phyloP scores from a whole-genome alignment of 2,329 filamentous ascomycete species.

The Coniochaeta sp. region DNA sequence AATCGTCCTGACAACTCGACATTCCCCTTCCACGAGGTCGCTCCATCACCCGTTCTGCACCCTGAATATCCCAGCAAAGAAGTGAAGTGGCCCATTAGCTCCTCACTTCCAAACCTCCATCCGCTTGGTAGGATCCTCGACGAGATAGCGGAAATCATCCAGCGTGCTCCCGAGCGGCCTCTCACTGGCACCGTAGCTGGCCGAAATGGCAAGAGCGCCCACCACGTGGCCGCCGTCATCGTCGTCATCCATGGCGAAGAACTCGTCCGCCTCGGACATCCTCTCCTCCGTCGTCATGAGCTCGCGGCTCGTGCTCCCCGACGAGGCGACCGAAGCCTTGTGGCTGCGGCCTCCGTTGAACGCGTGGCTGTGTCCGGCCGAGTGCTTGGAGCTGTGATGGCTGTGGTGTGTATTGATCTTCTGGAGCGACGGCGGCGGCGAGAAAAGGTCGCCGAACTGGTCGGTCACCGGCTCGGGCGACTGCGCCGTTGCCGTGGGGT shows the following conservation, averaged over 20 bases:
- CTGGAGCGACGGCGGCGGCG: constrained; percentile 2
- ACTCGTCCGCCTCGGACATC: constrained; percentile 11
- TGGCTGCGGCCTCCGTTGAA: not conserved
- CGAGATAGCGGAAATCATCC: not conserved
- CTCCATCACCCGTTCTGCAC: too few relatives aligned
- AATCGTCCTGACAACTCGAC: too few relatives aligned
- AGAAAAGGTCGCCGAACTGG: not conserved
- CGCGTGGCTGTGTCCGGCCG: not conserved
- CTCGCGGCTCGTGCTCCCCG: not conserved
- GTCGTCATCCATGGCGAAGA: constrained; percentile 2
- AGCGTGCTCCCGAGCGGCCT: not conserved
- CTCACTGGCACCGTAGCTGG: not conserved
- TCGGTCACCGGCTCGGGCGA: not conserved
- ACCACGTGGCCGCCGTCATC: not conserved
- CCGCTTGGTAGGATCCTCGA: not conserved
- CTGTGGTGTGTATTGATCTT: not conserved
- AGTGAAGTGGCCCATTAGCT: too few relatives aligned
- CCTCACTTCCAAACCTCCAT: too few relatives aligned
- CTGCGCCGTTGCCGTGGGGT: not conserved
- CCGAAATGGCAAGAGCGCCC: not conserved
- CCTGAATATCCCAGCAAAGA: too few relatives aligned
- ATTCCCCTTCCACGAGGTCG: too few relatives aligned
- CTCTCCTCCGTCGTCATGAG: constrained; percentile 12
- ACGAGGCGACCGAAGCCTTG: not conserved
- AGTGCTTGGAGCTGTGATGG: not conserved